Evolutionary conservation across 257 asterid species (phyloP).

Genomic region (Haberlea rhodopensis): DNA sequence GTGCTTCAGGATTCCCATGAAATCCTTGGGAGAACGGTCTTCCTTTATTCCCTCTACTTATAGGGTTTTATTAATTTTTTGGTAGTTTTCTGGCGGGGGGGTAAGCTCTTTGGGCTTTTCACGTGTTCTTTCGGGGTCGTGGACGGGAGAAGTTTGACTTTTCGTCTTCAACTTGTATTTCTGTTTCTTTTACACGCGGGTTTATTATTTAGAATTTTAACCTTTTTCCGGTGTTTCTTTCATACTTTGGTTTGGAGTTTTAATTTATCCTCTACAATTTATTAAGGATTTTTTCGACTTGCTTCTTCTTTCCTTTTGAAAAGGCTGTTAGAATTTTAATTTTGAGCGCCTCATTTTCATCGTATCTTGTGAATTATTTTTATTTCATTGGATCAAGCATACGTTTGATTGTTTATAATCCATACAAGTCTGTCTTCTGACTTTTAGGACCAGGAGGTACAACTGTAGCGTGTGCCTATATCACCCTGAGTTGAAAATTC

Average conservation of each 20-base stretch:
- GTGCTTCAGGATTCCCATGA: constrained; percentile 73
- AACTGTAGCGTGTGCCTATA: neutral
- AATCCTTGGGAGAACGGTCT: constrained; percentile 70
- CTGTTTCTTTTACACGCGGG: constrained; percentile 13
- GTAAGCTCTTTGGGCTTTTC: neutral
- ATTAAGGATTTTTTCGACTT: too few relatives aligned
- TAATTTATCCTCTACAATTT: neutral
- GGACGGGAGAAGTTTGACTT: constrained; percentile 9
- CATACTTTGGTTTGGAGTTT: neutral
- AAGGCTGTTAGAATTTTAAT: neutral
- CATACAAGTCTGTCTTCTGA: neutral
- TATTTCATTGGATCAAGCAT: neutral
- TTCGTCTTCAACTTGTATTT: neutral
- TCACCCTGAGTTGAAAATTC: neutral
- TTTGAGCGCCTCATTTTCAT: neutral
- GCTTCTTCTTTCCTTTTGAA: neutral
- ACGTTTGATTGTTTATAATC: neutral
- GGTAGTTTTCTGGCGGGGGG: neutral
- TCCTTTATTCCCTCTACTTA: constrained; percentile 15
- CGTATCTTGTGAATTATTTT: neutral
- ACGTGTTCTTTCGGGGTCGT: neutral
- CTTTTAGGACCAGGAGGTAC: neutral
- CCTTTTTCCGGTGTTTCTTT: neutral
- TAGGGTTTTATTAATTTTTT: constrained; percentile 26
- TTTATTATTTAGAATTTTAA: neutral